These are phyloP conservation scores for Pulveroboletus sp. DNA, from an alignment of 768 basidiomycete genomes.

Conservation along the genomic window DNA sequence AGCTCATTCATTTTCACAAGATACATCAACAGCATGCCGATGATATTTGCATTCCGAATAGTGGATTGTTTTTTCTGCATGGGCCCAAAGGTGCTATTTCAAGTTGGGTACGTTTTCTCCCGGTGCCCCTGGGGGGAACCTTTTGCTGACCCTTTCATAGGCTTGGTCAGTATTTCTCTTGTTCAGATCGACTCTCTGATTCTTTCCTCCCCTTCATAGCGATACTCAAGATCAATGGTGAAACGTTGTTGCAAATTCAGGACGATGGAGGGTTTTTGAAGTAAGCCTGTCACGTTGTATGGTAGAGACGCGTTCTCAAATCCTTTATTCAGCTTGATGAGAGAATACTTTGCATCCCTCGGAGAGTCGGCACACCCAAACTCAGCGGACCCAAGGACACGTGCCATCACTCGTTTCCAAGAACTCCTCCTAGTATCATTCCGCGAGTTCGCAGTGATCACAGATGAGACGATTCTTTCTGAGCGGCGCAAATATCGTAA, in stretches of 20 bases:
- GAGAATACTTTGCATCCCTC: slow-evolving; percentile 89
- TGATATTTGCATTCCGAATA: slow-evolving; percentile 97
- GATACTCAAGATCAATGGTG: slow-evolving; percentile 96
- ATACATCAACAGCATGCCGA: slow-evolving; percentile 91
- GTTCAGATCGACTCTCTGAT: not conserved
- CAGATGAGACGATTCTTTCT: slow-evolving; percentile 85
- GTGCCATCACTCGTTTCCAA: slow-evolving; percentile 96
- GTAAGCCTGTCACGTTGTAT: slow-evolving; percentile 39
- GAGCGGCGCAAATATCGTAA: slow-evolving; percentile 84
- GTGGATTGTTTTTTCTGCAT: slow-evolving; percentile 98
- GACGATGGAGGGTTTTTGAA: slow-evolving; percentile 97
- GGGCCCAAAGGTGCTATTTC: slow-evolving; percentile 98
- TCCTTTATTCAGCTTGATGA: slow-evolving; percentile 65
- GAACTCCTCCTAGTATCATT: slow-evolving; percentile 95
- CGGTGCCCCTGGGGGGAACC: not conserved
- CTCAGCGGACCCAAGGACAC: slow-evolving; percentile 80
- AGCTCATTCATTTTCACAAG: slow-evolving; percentile 32
- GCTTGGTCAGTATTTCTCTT: slow-evolving; percentile 43
- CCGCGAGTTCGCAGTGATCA: slow-evolving; percentile 94
- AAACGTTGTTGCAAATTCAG: slow-evolving; percentile 84
- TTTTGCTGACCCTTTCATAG: slow-evolving; percentile 31
- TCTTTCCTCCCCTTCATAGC: slow-evolving; percentile 45
- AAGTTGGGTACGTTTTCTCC: slow-evolving; percentile 70
- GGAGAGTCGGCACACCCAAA: slow-evolving; percentile 92
- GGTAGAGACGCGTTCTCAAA: not conserved